Evolutionary conservation across 805 yeast species (phyloP).

Genomic region (Yamadazyma endophytica): DNA sequence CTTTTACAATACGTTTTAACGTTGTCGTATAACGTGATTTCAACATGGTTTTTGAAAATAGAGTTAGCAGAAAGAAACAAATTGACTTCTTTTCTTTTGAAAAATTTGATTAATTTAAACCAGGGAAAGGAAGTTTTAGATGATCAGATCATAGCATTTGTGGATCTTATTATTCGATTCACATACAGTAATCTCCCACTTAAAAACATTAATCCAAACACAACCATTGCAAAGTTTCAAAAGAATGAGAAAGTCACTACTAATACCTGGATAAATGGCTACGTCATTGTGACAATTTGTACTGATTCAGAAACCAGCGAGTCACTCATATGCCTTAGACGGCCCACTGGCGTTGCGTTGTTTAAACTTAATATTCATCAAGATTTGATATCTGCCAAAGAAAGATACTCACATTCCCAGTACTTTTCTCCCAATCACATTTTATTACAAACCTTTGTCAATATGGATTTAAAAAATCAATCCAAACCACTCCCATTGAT

Average conservation of each 20-base stretch:
- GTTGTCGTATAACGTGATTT: slow-evolving; percentile 64
- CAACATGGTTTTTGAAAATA: slow-evolving; percentile 69
- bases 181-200: slow-evolving; percentile 62
- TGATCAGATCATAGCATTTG: slow-evolving; percentile 55
- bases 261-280: slow-evolving; percentile 59
- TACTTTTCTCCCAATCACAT: slow-evolving; percentile 37
- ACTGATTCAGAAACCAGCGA: slow-evolving; percentile 51
- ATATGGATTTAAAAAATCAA: slow-evolving; percentile 27
- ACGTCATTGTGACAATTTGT: slow-evolving; percentile 51
- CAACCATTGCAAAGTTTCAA: slow-evolving; percentile 6
- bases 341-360: slow-evolving; percentile 62
- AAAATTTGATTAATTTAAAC: slow-evolving; percentile 33
- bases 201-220: slow-evolving; percentile 29
- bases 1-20: slow-evolving; percentile 58
- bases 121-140: slow-evolving; percentile 27
- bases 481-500: slow-evolving; percentile 48
- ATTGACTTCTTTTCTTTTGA: slow-evolving; percentile 59
- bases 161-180: slow-evolving; percentile 67
- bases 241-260: slow-evolving; percentile 12
- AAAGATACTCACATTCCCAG: slow-evolving; percentile 2
- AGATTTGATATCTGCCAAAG: slow-evolving; percentile 6
- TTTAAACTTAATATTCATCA: slow-evolving; percentile 43
- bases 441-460: slow-evolving; percentile 48
- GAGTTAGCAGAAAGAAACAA: slow-evolving; percentile 53
- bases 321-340: slow-evolving; percentile 47